These are phyloP conservation scores for Cutaneotrichosporon cutaneum DNA, from an alignment of 1,284 basidiomycete genomes.

Conservation along the genomic window DNA sequence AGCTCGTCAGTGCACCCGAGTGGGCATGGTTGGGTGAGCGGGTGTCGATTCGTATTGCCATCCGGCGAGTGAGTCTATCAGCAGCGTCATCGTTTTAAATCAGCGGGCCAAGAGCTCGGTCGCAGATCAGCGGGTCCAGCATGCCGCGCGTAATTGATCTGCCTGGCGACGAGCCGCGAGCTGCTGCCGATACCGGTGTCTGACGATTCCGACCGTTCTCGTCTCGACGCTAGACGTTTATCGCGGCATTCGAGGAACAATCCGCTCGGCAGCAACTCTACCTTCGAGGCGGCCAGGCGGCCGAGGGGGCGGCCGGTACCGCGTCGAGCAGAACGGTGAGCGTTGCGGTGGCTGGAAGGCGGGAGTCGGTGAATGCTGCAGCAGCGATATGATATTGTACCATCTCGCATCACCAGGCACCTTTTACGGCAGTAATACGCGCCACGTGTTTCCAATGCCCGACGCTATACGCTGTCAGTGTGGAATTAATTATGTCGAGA, in stretches of 20 bases:
- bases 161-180: not conserved
- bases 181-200: not conserved
- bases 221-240: not conserved
- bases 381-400: not conserved
- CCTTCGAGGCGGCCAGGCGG: not conserved
- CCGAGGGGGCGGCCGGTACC: too few species aligned
- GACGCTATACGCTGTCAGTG: too few species aligned
- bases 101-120: not conserved
- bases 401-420: constrained; percentile 3
- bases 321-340: too few species aligned
- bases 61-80: not conserved
- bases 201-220: not conserved
- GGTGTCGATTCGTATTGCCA: not conserved
- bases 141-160: not conserved
- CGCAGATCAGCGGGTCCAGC: not conserved
- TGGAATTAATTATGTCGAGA: too few species aligned
- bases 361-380: not conserved
- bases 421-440: not conserved
- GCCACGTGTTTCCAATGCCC: not conserved
- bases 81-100: not conserved
- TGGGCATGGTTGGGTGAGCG: not conserved
- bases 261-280: not conserved
- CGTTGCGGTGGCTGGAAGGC: not conserved
- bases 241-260: not conserved
- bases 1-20: not conserved